phyloP scores from a whole-genome alignment of 2,329 filamentous ascomycete species.

The Ceratocystis cubensis region DNA sequence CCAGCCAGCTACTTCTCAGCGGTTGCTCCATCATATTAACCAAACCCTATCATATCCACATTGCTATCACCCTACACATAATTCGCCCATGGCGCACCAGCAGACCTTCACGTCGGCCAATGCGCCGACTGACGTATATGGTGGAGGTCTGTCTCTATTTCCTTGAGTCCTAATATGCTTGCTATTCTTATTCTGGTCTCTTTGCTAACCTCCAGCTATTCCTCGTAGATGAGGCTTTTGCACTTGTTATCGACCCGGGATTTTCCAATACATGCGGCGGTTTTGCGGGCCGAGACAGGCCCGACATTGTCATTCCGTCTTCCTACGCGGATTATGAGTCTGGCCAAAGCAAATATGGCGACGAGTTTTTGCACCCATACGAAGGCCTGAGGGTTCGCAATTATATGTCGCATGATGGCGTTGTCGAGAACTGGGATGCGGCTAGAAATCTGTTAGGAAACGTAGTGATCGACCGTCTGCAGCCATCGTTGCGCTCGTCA shows the following conservation, averaged over 20 bases:
- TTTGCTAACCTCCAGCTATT: conserved; percentile 9
- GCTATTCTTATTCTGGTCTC: neutral
- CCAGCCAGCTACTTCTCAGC: neutral
- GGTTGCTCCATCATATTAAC: neutral
- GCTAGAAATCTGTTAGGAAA: conserved; percentile 86
- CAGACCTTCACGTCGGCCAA: conserved; percentile 17
- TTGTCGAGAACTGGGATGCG: conserved; percentile 93
- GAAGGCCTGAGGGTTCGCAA: conserved; percentile 73
- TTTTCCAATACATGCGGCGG: conserved; percentile 85
- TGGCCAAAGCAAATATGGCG: conserved; percentile 60
- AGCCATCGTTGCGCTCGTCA: conserved; percentile 59
- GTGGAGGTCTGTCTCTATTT: conserved; percentile 39
- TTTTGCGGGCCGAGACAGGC: conserved; percentile 94
- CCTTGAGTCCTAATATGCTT: conserved; percentile 6
- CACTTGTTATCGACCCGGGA: conserved; percentile 89
- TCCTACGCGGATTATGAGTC: conserved; percentile 59
- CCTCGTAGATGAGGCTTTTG: conserved; percentile 78
- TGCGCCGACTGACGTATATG: conserved; percentile 48
- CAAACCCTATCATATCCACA: neutral
- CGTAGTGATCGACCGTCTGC: conserved; percentile 76
- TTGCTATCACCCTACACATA: neutral
- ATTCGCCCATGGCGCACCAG: conserved; percentile 41
- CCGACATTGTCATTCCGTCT: conserved; percentile 83
- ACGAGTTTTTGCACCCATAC: conserved; percentile 73
- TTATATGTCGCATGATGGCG: conserved; percentile 77